Base-by-base conservation (phyloP, 2,329 filamentous ascomycete species). In the Colletotrichum brevisporum region DNA sequence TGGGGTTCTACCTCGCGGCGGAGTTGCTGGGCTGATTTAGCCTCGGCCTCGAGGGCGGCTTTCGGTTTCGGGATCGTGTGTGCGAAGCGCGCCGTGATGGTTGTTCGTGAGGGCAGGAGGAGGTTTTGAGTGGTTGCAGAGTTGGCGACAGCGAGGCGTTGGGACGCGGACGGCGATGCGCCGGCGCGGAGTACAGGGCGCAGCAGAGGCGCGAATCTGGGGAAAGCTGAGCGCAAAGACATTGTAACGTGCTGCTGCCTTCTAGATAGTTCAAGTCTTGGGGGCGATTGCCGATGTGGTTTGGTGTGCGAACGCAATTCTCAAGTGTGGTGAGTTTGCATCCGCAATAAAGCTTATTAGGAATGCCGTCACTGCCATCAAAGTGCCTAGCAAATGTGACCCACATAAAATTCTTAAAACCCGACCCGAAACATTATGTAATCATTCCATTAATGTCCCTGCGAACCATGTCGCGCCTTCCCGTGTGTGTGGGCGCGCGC, bases 1-100 rank as follows among this genome's bases (percentile, higher is more conserved):
- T 93, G 89, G 1, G 94, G 94, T 73, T 89, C 78, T 4, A 73
- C 72, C 73, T 74, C 75, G 73, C 78, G 76, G 27, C 74, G 63
- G 18, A 70, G 39, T 36, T 70, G 67, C 6, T 61, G 31, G 8
- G 65, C 45, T 1, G 67, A 43, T 48, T 78, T 79, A 43, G 71
- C 61, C 26, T 78, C 74, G 15, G 76, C 43, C 6, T 67, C 56
- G 51, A 24, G 67, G 8, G 51, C 51, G 6, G 67, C 13, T 57
- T 55, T 70, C 13, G 67, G 47, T 9, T 70, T 70, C 12, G 67
- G 63, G 21, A 78, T 78, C n/a, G 73, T 68, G 72, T 79, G 77
- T 27, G 75, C 72, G 55, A 72, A 69, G 65, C 76, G 73, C 66
- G 69, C 15, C 12, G 69, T 15, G 58, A 63, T 53, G 56, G 39